phyloP scores from a whole-genome alignment of 352 stramenopile genomes.

The Pythium diclinum region DNA sequence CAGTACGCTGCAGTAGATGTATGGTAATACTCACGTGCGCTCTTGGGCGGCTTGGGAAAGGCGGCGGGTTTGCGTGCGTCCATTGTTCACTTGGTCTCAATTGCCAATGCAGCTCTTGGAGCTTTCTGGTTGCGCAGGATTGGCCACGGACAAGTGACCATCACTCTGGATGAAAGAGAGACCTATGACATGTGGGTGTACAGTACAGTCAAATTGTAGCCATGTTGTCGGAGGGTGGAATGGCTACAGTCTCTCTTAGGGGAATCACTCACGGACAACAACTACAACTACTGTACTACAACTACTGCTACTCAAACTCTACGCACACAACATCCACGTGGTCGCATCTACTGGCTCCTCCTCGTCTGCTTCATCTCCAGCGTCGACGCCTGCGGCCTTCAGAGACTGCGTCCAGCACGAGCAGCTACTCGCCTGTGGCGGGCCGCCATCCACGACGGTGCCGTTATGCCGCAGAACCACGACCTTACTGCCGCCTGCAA shows the following conservation, averaged over 20 bases:
- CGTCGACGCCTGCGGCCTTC: neutral
- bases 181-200: constrained; percentile 6
- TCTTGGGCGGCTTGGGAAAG: constrained; percentile 59
- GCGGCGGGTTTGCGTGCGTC: constrained; percentile 26
- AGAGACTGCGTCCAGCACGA: constrained; percentile 17
- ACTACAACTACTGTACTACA: neutral
- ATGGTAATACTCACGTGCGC: constrained; percentile 39
- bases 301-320: neutral
- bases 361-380: neutral
- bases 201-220: neutral
- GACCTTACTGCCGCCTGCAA: neutral
- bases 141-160: constrained; percentile 4
- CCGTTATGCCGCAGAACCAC: neutral
- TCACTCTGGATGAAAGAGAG: constrained; percentile 7
- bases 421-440: neutral
- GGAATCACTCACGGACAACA: too few species aligned
- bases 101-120: neutral
- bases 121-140: neutral
- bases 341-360: neutral
- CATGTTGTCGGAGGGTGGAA: neutral
- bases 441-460: too few species aligned
- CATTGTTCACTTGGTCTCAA: neutral
- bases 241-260: neutral
- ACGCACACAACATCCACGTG: constrained; percentile 19
- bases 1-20: too few species aligned